Evolutionary conservation across 495 filamentous ascomycete genomes (phyloP).

Genomic region (Beverwykella pulmonaria): DNA sequence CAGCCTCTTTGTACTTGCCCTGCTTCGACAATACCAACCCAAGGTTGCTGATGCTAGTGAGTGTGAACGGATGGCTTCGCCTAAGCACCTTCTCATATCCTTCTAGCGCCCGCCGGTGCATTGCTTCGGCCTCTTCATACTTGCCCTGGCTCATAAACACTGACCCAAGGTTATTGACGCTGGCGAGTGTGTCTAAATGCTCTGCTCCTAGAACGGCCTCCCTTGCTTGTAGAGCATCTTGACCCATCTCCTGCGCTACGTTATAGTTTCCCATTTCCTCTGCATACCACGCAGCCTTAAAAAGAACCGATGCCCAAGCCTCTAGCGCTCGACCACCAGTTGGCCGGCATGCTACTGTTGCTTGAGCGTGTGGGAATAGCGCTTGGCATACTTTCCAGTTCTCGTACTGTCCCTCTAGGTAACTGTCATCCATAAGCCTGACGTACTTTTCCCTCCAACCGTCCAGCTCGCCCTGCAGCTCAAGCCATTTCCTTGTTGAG

Average conservation of each 20-base stretch:
- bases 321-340: neutral
- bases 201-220: constrained; percentile 15
- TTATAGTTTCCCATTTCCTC: constrained; percentile 4
- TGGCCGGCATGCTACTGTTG: neutral
- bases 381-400: constrained; percentile 40
- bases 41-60: too few relatives aligned
- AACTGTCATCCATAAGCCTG: constrained; percentile 43
- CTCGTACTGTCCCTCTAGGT: constrained; percentile 47
- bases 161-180: neutral
- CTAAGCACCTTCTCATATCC: too few relatives aligned
- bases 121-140: too few relatives aligned
- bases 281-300: constrained; percentile 17
- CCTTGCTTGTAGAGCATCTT: constrained; percentile 3
- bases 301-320: constrained; percentile 38
- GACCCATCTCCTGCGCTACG: constrained; percentile 7
- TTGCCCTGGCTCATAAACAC: too few relatives aligned
- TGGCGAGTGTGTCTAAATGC: constrained; percentile 4
- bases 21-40: too few relatives aligned
- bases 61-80: too few relatives aligned
- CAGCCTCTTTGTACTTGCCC: neutral
- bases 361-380: constrained; percentile 42
- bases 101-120: too few relatives aligned
- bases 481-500: constrained; percentile 50
- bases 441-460: constrained; percentile 48
- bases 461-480: constrained; percentile 45